Conservation (phyloP, 768 basidiomycete genomes). For the Amanita pseudoporphyria region DNA sequence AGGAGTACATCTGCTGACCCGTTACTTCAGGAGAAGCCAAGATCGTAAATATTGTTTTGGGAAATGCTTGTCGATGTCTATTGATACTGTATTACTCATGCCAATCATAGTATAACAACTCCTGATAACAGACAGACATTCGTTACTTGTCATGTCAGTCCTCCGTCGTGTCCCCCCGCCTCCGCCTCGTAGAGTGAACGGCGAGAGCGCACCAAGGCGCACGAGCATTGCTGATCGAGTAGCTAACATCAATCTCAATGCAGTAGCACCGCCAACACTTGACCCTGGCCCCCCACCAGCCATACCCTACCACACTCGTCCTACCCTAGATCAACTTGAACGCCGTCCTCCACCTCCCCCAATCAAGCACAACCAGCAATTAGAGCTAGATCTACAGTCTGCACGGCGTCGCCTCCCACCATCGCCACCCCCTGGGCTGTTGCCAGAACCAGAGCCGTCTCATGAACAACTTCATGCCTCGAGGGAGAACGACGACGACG, state of each 20-base stretch:
- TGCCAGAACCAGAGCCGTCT: slow-evolving; percentile 14
- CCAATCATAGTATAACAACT: too few species aligned
- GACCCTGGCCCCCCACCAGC: slow-evolving; percentile 16
- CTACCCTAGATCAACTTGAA: slow-evolving; percentile 15
- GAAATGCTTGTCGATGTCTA: slow-evolving; percentile 11
- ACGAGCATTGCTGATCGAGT: slow-evolving; percentile 23
- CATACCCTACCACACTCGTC: slow-evolving; percentile 13
- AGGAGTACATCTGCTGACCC: not conserved
- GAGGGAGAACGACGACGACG: not conserved
- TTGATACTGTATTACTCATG: slow-evolving; percentile 15
- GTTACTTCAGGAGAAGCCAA: slow-evolving; percentile 56
- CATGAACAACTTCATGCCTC: not conserved
- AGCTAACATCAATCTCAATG: slow-evolving; percentile 17
- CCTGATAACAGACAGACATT: too few species aligned
- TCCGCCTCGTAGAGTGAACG: slow-evolving; percentile 10
- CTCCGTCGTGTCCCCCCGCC: slow-evolving; percentile 19
- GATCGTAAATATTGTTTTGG: slow-evolving; percentile 29
- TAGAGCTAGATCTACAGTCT: not conserved
- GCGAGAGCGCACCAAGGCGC: not conserved
- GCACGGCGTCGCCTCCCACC: slow-evolving; percentile 12
- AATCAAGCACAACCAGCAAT: not conserved
- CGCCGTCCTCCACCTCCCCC: slow-evolving; percentile 27
- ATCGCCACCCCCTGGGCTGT: slow-evolving; percentile 20
- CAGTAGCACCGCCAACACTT: too few species aligned
- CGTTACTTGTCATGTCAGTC: slow-evolving; percentile 16